phyloP scores from a whole-genome alignment of 2,329 filamentous ascomycete genomes.

The Helicocarpus griseus region DNA sequence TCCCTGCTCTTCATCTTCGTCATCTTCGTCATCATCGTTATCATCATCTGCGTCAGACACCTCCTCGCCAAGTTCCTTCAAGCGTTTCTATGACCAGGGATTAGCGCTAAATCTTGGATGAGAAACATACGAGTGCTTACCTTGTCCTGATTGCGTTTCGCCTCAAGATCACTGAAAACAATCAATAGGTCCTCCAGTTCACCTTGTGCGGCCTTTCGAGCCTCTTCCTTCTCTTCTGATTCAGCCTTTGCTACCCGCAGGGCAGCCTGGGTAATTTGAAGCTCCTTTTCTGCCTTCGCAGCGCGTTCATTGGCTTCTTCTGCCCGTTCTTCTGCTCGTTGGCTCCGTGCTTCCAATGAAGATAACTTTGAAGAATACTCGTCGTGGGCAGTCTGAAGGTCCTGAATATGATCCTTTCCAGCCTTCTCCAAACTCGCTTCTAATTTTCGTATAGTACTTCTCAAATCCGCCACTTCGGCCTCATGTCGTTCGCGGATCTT shows the following conservation, averaged over 20 bases:
- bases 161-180: conserved; percentile 70
- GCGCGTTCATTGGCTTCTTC: conserved; percentile 24
- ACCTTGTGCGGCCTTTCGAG: conserved; percentile 54
- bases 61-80: conserved; percentile 57
- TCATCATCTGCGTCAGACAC: conserved; percentile 71
- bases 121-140: conserved; percentile 35
- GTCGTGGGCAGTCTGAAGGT: conserved; percentile 48
- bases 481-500: conserved; percentile 39
- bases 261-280: conserved; percentile 19
- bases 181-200: conserved; percentile 75
- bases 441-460: conserved; percentile 50
- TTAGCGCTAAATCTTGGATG: conserved; percentile 10
- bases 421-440: conserved; percentile 42
- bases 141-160: conserved; percentile 67
- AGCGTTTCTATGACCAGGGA: conserved; percentile 43
- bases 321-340: conserved; percentile 30
- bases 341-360: conserved; percentile 42
- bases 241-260: conserved; percentile 25
- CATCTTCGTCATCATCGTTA: conserved; percentile 48
- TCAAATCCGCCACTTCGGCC: conserved; percentile 54
- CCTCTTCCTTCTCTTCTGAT: conserved; percentile 46
- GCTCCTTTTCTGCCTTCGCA: conserved; percentile 12
- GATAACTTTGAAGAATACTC: conserved; percentile 38
- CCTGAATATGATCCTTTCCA: conserved; percentile 51
- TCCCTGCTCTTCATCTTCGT: conserved; percentile 41